phyloP scores from a whole-genome alignment of 345 rosid genomes.

The Euphorbia peplus region DNA sequence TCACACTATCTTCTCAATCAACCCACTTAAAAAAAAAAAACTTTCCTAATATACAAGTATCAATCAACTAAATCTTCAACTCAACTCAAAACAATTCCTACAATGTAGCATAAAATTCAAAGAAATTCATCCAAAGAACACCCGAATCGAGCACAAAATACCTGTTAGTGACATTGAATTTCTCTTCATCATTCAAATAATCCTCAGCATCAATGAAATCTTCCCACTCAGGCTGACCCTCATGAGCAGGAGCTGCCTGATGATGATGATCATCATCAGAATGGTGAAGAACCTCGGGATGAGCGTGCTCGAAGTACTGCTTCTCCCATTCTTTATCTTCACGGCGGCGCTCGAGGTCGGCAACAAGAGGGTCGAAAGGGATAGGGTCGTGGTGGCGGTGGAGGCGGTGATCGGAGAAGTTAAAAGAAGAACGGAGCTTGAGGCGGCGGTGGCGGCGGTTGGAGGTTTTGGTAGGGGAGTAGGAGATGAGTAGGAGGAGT shows the following conservation, averaged over 20 bases:
- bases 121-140: not conserved
- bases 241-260: slow-evolving; percentile 53
- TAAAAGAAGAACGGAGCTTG: slow-evolving; percentile 34
- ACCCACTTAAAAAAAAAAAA: not conserved
- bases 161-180: slow-evolving; percentile 87
- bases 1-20: not conserved
- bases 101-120: not conserved
- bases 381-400: slow-evolving; percentile 43
- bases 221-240: slow-evolving; percentile 92
- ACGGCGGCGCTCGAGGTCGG: slow-evolving; percentile 67
- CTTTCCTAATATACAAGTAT: not conserved
- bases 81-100: not conserved
- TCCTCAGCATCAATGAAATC: slow-evolving; percentile 93
- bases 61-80: not conserved
- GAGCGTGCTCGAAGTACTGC: slow-evolving; percentile 58
- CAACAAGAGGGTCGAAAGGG: slow-evolving; percentile 72
- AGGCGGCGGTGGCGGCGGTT: slow-evolving; percentile 26
- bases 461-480: slow-evolving; percentile 18
- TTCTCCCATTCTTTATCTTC: slow-evolving; percentile 89
- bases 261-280: not conserved
- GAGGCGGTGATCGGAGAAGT: slow-evolving; percentile 15
- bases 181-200: slow-evolving; percentile 79
- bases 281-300: slow-evolving; percentile 38
- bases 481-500: slow-evolving; percentile 24
- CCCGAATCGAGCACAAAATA: not conserved